A percentile compares a stretch with the other conserved stretches of the same genome.
phyloP scores from a whole-genome alignment of 2,329 filamentous ascomycete species.

The Bretziella fagacearum region DNA sequence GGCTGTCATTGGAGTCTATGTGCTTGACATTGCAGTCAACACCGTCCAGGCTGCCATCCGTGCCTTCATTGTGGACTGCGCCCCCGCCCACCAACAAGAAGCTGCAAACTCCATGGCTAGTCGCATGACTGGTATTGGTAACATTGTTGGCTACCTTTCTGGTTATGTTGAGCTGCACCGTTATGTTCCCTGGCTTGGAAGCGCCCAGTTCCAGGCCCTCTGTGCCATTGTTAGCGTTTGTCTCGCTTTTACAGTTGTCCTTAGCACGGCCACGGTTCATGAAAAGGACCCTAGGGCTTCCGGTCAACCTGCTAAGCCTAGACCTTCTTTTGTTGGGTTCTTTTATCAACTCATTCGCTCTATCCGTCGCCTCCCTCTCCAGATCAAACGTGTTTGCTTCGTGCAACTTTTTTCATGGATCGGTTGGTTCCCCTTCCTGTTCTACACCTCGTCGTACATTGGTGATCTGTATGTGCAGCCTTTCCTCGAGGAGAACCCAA shows the following conservation, averaged over 20 bases:
- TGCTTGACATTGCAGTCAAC: constrained; percentile 89
- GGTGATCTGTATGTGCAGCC: constrained; percentile 85
- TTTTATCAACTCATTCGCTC: constrained; percentile 64
- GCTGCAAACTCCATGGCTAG: constrained; percentile 89
- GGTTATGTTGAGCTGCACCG: constrained; percentile 67
- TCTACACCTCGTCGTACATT: constrained; percentile 88
- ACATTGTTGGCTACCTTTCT: constrained; percentile 77
- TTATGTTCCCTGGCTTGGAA: constrained; percentile 61
- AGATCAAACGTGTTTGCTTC: constrained; percentile 65
- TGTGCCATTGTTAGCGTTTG: constrained; percentile 68
- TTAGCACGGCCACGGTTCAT: constrained; percentile 52
- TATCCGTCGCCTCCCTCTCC: constrained; percentile 60
- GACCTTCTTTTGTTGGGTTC: constrained; percentile 55
- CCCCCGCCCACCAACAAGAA: constrained; percentile 84
- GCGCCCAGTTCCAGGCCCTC: constrained; percentile 84
- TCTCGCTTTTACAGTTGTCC: constrained; percentile 48
- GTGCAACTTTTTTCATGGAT: constrained; percentile 83
- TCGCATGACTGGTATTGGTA: constrained; percentile 69
- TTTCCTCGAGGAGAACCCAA: constrained; percentile 56
- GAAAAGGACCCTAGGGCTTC: constrained; percentile 56
- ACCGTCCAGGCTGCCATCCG: constrained; percentile 87
- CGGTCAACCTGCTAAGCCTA: constrained; percentile 25
- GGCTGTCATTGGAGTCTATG: constrained; percentile 74
- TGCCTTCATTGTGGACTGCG: constrained; percentile 85
- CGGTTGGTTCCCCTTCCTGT: constrained; percentile 88